phyloP scores from a whole-genome alignment of 1,139 yeast genomes.

The Debaryomyces fabryi region DNA sequence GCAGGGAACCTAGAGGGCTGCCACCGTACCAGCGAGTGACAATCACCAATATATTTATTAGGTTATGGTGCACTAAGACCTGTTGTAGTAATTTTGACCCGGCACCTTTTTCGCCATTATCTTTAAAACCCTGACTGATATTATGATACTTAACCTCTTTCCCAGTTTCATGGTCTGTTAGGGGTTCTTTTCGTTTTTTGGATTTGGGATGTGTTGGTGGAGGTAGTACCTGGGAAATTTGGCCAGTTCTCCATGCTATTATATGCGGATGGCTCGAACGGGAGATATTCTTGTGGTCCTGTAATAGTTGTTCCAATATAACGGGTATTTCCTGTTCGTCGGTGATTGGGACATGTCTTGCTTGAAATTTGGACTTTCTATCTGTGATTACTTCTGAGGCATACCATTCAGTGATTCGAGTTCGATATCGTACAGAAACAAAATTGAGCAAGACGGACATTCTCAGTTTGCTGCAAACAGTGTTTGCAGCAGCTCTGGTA shows the following conservation, averaged over 20 bases:
- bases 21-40: conserved; percentile 81
- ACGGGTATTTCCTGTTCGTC: conserved; percentile 40
- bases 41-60: conserved; percentile 58
- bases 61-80: conserved; percentile 46
- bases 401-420: conserved; percentile 27
- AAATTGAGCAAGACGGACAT: not conserved
- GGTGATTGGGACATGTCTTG: conserved; percentile 46
- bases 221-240: conserved; percentile 1
- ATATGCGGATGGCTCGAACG: conserved; percentile 63
- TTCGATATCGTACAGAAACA: not conserved
- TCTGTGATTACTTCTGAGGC: conserved; percentile 34
- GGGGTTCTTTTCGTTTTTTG: not conserved
- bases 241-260: conserved; percentile 65
- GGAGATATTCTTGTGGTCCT: conserved; percentile 41
- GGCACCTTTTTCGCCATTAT: conserved; percentile 69
- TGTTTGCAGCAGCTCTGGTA: not conserved
- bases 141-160: conserved; percentile 17
- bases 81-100: conserved; percentile 56
- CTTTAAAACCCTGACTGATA: conserved; percentile 57
- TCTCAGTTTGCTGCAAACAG: not conserved
- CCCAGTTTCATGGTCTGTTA: conserved; percentile 6
- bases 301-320: conserved; percentile 39
- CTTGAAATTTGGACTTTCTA: conserved; percentile 65
- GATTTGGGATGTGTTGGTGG: not conserved
- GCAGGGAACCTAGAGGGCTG: conserved; percentile 59